A percentile compares a stretch with the other conserved stretches of the same genome.
Conservation (phyloP, 306 rosid species). For the Mimosa pudica region DNA sequence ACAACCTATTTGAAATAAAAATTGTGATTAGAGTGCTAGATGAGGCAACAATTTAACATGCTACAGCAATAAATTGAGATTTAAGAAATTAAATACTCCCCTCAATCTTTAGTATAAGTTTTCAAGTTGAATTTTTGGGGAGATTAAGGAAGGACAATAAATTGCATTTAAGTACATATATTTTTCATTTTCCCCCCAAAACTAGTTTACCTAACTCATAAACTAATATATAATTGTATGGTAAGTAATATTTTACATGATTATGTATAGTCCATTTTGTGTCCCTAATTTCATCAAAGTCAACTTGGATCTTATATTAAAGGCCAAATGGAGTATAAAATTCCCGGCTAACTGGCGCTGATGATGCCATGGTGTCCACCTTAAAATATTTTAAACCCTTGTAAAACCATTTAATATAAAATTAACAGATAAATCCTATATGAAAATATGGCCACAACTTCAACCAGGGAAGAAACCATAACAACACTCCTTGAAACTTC, state of each 20-base stretch:
- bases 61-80: background rate
- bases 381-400: constrained; percentile 12
- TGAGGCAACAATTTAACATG: background rate
- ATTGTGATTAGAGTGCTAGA: constrained; percentile 19
- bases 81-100: background rate
- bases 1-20: background rate
- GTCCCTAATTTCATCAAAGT: no score
- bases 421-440: background rate
- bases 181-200: no score
- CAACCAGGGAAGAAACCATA: background rate
- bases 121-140: no score
- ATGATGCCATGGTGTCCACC: constrained; percentile 9
- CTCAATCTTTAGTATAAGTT: no score
- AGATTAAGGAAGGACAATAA: no score
- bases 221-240: no score
- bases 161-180: no score
- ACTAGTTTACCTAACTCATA: no score
- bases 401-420: background rate
- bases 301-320: no score
- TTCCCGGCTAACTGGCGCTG: background rate
- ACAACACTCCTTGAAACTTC: background rate
- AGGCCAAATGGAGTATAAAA: background rate
- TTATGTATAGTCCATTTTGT: no score
- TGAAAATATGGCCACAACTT: background rate
- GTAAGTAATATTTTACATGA: no score